Evolutionary conservation across 2,329 filamentous ascomycete genomes (phyloP), one percentile per base, ranked within the genome.

Genomic region (Acrodontium crateriforme): DNA sequence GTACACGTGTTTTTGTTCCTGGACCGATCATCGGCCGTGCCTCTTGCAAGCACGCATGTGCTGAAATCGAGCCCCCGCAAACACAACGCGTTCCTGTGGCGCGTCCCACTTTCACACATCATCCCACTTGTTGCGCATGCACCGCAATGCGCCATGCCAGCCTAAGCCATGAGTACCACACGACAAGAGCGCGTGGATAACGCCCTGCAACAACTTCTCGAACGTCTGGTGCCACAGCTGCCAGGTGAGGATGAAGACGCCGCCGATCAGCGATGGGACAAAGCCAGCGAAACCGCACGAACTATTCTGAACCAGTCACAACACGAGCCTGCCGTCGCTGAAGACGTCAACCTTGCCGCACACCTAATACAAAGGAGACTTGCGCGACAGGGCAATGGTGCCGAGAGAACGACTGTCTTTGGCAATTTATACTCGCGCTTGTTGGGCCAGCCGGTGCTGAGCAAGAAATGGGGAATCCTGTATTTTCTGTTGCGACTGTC

Each of bases 391-490:
- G 81, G 83, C 47, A 71, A 71, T 24, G 78, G 69, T 38, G 79
- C 65, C 13, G 73, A 71, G 44, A 71, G 85, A 54, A 83, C 85
- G 3, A 65, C 87, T 12, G 71, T 77, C 36, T 93, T 94, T 56
- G 78, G 83, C 14, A 91, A 93, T 48, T 69, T 98, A 16, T 93
- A 94, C 56, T 83, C 82, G 18, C 71, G 83, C 31, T 69, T 98
- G 11, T 65, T 94, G 15, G 80, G 82, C n/a, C 74, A 94, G 40
- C 85, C 85, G 1, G 85, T 95, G 5, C 67, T 98, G 24, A 79
- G 81, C 46, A 80, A 93, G 55, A 98, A 98, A 67, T 95, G 85
- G 84, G 83, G 80, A 3, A 94, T 98, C 40, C 65, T 98, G 12
- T 91, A 91, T 52, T 73, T 98, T 22, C 69, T 98, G 22, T 79